A percentile compares a stretch with the other conserved stretches of the same genome.
phyloP scores from a whole-genome alignment of 768 basidiomycete species.

The Scleroderma citrinum region DNA sequence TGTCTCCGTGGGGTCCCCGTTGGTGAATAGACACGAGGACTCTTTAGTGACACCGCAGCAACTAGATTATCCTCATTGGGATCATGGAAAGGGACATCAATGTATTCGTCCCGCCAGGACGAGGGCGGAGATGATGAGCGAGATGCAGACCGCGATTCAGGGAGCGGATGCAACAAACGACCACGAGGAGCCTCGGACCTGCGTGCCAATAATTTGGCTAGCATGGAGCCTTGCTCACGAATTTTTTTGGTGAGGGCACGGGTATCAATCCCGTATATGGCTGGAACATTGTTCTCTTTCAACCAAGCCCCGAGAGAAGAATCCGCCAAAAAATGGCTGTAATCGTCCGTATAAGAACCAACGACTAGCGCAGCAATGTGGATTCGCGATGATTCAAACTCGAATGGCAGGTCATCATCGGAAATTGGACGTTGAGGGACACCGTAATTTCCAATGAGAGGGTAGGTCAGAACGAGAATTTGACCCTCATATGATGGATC shows the following conservation, averaged over 20 bases:
- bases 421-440: conserved; percentile 64
- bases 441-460: conserved; percentile 95
- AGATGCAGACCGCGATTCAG: conserved; percentile 36
- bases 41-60: conserved; percentile 72
- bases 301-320: conserved; percentile 90
- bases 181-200: conserved; percentile 41
- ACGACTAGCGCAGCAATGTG: conserved; percentile 90
- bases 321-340: conserved; percentile 88
- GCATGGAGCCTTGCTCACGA: conserved; percentile 89
- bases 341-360: conserved; percentile 90
- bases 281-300: conserved; percentile 90
- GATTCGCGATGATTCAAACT: conserved; percentile 94
- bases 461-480: conserved; percentile 96
- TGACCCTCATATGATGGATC: conserved; percentile 99
- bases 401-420: conserved; percentile 53
- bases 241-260: conserved; percentile 95
- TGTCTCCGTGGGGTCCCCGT: conserved; percentile 53
- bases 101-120: conserved; percentile 73
- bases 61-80: conserved; percentile 90
- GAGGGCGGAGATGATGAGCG: conserved; percentile 50
- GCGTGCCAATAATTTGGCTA: conserved; percentile 75
- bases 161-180: conserved; percentile 29
- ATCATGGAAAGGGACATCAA: conserved; percentile 78
- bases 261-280: conserved; percentile 94
- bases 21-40: conserved; percentile 66